A percentile compares a stretch with the other conserved stretches of the same genome.
Evolutionary conservation across 495 filamentous ascomycete genomes (phyloP).

Genomic region (Hypoxylon lienhwacheense): DNA sequence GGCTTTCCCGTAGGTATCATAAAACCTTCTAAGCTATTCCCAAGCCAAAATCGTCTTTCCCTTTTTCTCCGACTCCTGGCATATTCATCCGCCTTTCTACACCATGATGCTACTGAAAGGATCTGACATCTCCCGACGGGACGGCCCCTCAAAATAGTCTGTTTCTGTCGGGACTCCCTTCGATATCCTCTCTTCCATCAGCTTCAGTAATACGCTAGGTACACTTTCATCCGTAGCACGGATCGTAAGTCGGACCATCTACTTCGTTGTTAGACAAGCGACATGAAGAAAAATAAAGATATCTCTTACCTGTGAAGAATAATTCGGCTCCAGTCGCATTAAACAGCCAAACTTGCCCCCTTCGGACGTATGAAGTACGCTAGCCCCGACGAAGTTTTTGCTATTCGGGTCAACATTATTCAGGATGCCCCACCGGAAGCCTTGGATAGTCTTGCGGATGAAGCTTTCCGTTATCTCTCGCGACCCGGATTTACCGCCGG

Average conservation of each 20-base stretch:
- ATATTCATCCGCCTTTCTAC: slow-evolving; percentile 32
- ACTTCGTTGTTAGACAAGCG: slow-evolving; percentile 34
- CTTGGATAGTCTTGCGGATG: slow-evolving; percentile 68
- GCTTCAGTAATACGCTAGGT: slow-evolving; percentile 74
- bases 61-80: background rate
- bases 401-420: slow-evolving; percentile 84
- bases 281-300: background rate
- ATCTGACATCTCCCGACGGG: slow-evolving; percentile 49
- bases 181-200: slow-evolving; percentile 81
- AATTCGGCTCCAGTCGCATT: slow-evolving; percentile 92
- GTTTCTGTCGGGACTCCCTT: slow-evolving; percentile 48
- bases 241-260: slow-evolving; percentile 97
- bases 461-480: slow-evolving; percentile 57
- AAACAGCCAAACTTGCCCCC: slow-evolving; percentile 92
- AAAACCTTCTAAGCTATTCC: slow-evolving; percentile 6
- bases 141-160: slow-evolving; percentile 41
- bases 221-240: slow-evolving; percentile 90
- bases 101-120: slow-evolving; percentile 55
- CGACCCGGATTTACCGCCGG: slow-evolving; percentile 53
- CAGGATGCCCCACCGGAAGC: slow-evolving; percentile 86
- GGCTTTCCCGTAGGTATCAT: slow-evolving; percentile 13
- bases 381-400: slow-evolving; percentile 92
- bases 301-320: slow-evolving; percentile 71
- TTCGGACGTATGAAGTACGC: slow-evolving; percentile 79
- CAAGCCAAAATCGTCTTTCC: background rate